Evolutionary conservation across 768 basidiomycete genomes (phyloP), one percentile per base, ranked within the genome.

Genomic region (Pilatotrama ljubarskyi): DNA sequence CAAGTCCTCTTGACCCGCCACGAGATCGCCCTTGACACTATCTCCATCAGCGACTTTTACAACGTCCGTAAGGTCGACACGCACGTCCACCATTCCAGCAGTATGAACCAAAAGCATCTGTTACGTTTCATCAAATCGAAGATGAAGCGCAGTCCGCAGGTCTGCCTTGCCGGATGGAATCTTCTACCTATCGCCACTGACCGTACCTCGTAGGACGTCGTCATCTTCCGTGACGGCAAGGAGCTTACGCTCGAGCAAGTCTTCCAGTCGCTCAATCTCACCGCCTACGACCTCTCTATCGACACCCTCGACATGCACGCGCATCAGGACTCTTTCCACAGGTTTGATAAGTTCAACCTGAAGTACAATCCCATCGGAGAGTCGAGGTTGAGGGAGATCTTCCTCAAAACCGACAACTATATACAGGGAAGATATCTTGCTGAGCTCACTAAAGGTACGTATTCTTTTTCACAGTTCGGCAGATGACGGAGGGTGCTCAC

Each of bases 251-350:
- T 99, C 0, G 81, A 86, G 50, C 86, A 98, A 77, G 97, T 99
- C n/a, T 99, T 99, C 75, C 83, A 97, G 69, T 95, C 93, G 13
- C 84, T 99, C 26, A 88, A 95, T 66, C 78, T 99, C 40, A 95
- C 91, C 0, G 96, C 97, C 1, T 99, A 99, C 72, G 97, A 99
- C 66, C 82, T 99, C 35, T 97, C 95, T 11, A 98, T 99, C 70
- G 97, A 99, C 70, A 99, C 97, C 3, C 83, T 99, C 40, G 97
- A 99, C 70, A 99, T 99, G 97, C 97, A 98, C 64, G 97, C 96
- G 0, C 96, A 99, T 73, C 90, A 92, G 64, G 95, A 97, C 69
- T 92, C 95, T 1, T 98, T 99, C 81, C 96, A 99, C 73, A 90
- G 97, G 14, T 98, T 97, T 70, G 97, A 97, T 77, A 94, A 96